Base-by-base conservation (phyloP, 768 basidiomycete species). In the Lactifluus subvellereus region DNA sequence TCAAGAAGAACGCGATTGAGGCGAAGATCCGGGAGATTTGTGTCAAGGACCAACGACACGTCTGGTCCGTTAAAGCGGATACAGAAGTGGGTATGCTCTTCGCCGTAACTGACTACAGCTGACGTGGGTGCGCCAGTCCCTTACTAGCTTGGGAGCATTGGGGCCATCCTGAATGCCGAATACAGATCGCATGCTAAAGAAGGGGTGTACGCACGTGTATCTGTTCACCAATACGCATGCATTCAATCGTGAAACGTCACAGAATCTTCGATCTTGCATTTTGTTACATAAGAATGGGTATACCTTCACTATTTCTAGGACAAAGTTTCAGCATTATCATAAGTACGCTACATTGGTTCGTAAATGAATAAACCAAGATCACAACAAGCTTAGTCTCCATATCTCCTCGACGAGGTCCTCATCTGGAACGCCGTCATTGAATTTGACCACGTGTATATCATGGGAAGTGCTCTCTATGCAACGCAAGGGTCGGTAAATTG, bases 1-100 rank as follows among this genome's bases (percentile, higher is more conserved):
- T 92, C 65, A 91, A 87, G 77, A 94, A 93, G 79, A 88, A 86
- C 54, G 84, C 89, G 4, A 85, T 94, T 50, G 89, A 91, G 72
- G 85, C 84, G 3, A 93, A 93, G 72, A 78, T 94, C 42, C 79
- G 82, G 51, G 89, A 92, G 72, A 80, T 92, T 13, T 79, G 83
- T 16, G 88, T 86, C 74, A 92, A 89, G 70, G 85, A 82, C 68
- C 60, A 88, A 82, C 71, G 82, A 75, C 89, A 83, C 71, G 73
- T 85, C 62, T 94, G 92, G 92, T 74, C 87, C 38, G 78, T 93
- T 35, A 88, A 85, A 67, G 67, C n/a, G 69, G 59, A 64, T 32
- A 27, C 13, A 4, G 63, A 64, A 43, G 63, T 64, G 27, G 35
- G 63, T 56, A 20, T 45, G 38, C 33, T 27, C 58, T n/a, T 49